Conservation (phyloP, 1,139 yeast genomes). For the Zygosaccharomyces pseudobailii region DNA sequence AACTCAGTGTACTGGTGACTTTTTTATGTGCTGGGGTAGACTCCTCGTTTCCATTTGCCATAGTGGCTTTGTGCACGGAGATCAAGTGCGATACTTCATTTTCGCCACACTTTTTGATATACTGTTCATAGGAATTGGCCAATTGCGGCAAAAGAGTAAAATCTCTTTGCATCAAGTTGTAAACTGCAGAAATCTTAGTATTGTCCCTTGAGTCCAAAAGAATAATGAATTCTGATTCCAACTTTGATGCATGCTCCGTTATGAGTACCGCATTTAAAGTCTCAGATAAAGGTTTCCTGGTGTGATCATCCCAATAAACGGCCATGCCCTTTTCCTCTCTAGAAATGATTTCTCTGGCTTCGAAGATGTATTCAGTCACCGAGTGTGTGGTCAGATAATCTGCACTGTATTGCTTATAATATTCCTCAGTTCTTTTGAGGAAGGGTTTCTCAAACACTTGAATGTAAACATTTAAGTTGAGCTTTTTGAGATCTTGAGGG, state of each 20-base stretch:
- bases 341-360: conserved; percentile 73
- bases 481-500: conserved; percentile 75
- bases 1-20: conserved; percentile 9
- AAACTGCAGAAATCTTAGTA: conserved; percentile 76
- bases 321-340: conserved; percentile 80
- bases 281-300: conserved; percentile 71
- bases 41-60: conserved; percentile 15
- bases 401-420: conserved; percentile 66
- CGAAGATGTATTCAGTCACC: conserved; percentile 85
- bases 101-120: conserved; percentile 50
- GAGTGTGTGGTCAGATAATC: conserved; percentile 66
- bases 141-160: conserved; percentile 54
- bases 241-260: conserved; percentile 67
- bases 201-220: conserved; percentile 73
- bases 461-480: conserved; percentile 76
- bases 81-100: conserved; percentile 26
- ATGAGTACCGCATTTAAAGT: conserved; percentile 73
- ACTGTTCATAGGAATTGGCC: conserved; percentile 65
- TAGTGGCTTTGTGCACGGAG: conserved; percentile 20
- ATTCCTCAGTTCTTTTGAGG: conserved; percentile 65
- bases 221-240: conserved; percentile 71
- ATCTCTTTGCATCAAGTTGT: conserved; percentile 60
- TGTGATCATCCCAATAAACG: conserved; percentile 79
- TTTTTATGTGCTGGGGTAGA: conserved; percentile 16
- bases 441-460: conserved; percentile 75